Evolutionary conservation across 2,329 filamentous ascomycete genomes (phyloP).

Genomic region (Meredithiella fracta): DNA sequence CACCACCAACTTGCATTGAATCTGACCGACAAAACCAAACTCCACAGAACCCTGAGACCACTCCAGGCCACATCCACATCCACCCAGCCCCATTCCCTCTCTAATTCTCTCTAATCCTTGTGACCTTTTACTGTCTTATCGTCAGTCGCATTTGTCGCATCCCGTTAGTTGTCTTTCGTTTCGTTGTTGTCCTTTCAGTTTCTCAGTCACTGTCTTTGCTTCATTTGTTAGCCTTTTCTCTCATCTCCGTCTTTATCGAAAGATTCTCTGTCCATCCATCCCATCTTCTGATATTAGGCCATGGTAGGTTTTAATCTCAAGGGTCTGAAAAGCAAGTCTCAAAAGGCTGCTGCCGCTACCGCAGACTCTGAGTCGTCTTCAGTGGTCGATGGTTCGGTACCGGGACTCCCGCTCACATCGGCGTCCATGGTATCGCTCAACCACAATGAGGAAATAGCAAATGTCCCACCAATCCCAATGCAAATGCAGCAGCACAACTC

Average conservation of each 20-base stretch:
- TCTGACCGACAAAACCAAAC: not conserved
- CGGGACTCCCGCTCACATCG: not conserved
- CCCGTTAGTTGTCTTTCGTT: not conserved
- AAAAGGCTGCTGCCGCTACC: not conserved
- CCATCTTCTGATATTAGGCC: too few relatives aligned
- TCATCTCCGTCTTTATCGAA: too few relatives aligned
- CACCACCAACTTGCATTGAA: too few relatives aligned
- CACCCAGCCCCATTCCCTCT: not conserved
- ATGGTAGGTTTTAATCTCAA: too few relatives aligned
- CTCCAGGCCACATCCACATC: not conserved
- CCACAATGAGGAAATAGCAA: not conserved
- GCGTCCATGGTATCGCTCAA: not conserved
- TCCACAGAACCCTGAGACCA: not conserved
- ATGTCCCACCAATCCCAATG: not conserved
- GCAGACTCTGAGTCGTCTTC: not conserved
- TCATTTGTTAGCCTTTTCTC: too few relatives aligned
- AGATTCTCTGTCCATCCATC: too few relatives aligned
- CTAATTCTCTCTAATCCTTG: not conserved
- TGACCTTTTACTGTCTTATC: too few relatives aligned
- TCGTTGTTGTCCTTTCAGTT: not conserved
- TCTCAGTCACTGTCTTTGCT: too few relatives aligned
- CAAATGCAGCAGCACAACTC: slow-evolving; percentile 3
- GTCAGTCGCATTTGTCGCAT: not conserved
- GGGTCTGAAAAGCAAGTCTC: not conserved
- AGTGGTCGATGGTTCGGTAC: not conserved